These are phyloP conservation scores for Cryptococcus sp. DNA, from an alignment of 1,284 basidiomycete species.

Conservation along the genomic window DNA sequence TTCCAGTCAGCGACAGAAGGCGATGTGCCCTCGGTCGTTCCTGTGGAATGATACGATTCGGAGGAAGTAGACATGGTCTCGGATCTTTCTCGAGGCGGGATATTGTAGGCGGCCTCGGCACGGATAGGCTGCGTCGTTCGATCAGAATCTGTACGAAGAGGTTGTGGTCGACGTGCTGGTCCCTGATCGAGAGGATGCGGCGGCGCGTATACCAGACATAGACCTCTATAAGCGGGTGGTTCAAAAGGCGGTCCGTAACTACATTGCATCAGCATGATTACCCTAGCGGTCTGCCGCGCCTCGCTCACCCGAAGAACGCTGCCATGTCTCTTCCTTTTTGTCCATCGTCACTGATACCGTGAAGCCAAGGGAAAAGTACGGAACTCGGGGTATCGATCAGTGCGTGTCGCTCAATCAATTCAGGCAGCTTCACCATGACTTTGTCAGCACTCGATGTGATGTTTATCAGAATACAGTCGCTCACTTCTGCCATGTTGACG, in stretches of 20 bases:
- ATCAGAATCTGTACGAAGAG: slow-evolving; percentile 9
- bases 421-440: slow-evolving; percentile 31
- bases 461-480: slow-evolving; percentile 2
- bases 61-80: slow-evolving; percentile 42
- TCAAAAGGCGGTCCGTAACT: slow-evolving; percentile 44
- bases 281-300: neutral
- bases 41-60: slow-evolving; percentile 36
- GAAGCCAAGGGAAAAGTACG: slow-evolving; percentile 53
- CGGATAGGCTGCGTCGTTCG: slow-evolving; percentile 7
- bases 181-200: slow-evolving; percentile 34
- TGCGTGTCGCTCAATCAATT: slow-evolving; percentile 43
- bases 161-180: slow-evolving; percentile 7
- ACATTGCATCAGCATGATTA: neutral
- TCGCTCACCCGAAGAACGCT: slow-evolving; percentile 48
- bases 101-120: slow-evolving; percentile 5
- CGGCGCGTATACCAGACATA: slow-evolving; percentile 44
- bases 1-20: slow-evolving; percentile 28
- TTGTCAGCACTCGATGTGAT: neutral
- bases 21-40: slow-evolving; percentile 37
- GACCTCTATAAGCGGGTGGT: slow-evolving; percentile 51
- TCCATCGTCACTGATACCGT: slow-evolving; percentile 52
- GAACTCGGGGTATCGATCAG: slow-evolving; percentile 49
- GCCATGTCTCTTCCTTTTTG: slow-evolving; percentile 48
- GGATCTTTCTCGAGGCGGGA: slow-evolving; percentile 28
- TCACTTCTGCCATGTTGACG: slow-evolving; percentile 45